Evolutionary conservation across 2,329 filamentous ascomycete genomes (phyloP).

Genomic region (Fonsecaea erecta): DNA sequence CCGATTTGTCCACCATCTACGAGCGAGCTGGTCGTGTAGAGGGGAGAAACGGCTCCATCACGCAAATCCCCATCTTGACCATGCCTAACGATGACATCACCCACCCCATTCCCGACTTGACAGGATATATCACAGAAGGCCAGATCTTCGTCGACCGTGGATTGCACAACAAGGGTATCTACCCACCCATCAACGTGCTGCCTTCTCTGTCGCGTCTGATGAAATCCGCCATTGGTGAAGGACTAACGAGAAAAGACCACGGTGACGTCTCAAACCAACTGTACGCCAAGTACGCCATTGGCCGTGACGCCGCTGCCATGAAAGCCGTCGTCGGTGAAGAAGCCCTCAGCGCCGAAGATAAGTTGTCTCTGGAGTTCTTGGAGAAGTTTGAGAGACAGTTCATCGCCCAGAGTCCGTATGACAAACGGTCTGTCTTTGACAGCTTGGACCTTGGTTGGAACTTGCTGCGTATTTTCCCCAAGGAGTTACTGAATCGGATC

Average conservation of each 20-base stretch:
- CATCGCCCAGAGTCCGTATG: conserved; percentile 89
- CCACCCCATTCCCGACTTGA: conserved; percentile 97
- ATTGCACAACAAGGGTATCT: conserved; percentile 94
- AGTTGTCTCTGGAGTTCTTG: conserved; percentile 95
- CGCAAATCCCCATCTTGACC: conserved; percentile 96
- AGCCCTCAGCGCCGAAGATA: conserved; percentile 92
- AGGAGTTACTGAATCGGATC: conserved; percentile 95
- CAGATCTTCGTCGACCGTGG: conserved; percentile 97
- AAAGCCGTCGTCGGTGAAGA: conserved; percentile 99
- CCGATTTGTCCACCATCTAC: conserved; percentile 99
- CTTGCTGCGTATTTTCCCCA: conserved; percentile 93
- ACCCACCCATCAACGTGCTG: conserved; percentile 97
- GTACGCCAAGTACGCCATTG: conserved; percentile 99
- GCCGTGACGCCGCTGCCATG: conserved; percentile 95
- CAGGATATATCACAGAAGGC: conserved; percentile 98
- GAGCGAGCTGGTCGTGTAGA: conserved; percentile 97
- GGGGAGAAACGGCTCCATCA: conserved; percentile 97
- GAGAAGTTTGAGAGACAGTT: conserved; percentile 98
- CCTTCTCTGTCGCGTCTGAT: conserved; percentile 98
- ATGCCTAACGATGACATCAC: conserved; percentile 99
- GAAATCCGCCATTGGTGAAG: conserved; percentile 99
- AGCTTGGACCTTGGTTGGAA: conserved; percentile 96
- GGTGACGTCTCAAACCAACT: conserved; percentile 99
- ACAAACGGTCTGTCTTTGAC: conserved; percentile 88
- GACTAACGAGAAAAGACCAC: conserved; percentile 94